Conservation (phyloP, 2,329 filamentous ascomycete genomes). For the Phaeophleospora eucalypticola region DNA sequence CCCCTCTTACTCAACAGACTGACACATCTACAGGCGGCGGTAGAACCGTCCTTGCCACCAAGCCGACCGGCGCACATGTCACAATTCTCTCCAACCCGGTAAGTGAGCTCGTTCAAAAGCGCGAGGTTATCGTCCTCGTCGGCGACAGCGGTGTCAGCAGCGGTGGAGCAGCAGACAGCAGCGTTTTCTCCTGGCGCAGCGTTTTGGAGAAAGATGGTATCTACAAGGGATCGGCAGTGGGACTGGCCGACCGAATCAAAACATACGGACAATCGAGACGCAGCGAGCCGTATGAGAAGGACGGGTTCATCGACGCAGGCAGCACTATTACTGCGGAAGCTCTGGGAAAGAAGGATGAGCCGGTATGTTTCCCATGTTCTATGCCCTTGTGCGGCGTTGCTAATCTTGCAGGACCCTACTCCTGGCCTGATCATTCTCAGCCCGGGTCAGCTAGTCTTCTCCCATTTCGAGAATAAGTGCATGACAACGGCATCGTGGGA, state of each 20-base stretch:
- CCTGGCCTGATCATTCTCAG: constrained; percentile 73
- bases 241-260: background rate
- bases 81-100: constrained; percentile 61
- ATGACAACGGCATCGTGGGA: constrained; percentile 58
- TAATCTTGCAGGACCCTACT: constrained; percentile 25
- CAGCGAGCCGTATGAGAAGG: too few relatives aligned
- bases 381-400: constrained; percentile 2
- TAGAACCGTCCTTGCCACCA: background rate
- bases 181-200: too few relatives aligned
- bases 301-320: too few relatives aligned
- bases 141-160: constrained; percentile 53
- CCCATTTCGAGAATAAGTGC: constrained; percentile 57
- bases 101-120: constrained; percentile 50
- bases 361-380: background rate
- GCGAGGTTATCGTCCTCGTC: constrained; percentile 66
- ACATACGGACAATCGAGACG: too few relatives aligned
- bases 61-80: constrained; percentile 53
- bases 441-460: constrained; percentile 72
- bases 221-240: constrained; percentile 35
- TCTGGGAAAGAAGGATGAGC: background rate
- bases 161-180: constrained; percentile 50
- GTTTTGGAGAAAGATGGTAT: constrained; percentile 71
- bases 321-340: background rate
- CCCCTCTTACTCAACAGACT: too few relatives aligned
- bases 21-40: too few relatives aligned